These are phyloP conservation scores for Castanospermum australe DNA, from an alignment of 306 rosid species.

Conservation along the genomic window DNA sequence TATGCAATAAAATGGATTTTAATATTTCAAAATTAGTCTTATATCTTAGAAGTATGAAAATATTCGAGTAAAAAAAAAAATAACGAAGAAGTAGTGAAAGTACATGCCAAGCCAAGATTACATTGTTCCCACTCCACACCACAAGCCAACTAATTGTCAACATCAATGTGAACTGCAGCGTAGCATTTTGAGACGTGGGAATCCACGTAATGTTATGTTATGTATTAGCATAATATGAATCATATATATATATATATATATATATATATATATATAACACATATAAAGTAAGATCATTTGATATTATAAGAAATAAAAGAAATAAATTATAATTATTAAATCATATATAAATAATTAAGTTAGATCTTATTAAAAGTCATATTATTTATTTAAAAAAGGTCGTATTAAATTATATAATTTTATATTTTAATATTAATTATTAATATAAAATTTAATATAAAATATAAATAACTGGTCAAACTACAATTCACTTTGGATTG, in stretches of 20 bases:
- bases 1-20: neutral
- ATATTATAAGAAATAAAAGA: too few species aligned
- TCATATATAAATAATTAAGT: too few species aligned
- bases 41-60: too few species aligned
- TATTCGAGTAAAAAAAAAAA: neutral
- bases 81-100: neutral
- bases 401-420: too few species aligned
- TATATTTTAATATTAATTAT: too few species aligned
- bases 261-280: too few species aligned
- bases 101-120: slow-evolving; percentile 21
- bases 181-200: neutral
- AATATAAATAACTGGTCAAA: neutral
- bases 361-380: too few species aligned
- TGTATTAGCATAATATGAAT: neutral
- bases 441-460: too few species aligned
- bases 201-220: neutral
- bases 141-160: neutral
- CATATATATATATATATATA: neutral
- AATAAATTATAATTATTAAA: too few species aligned
- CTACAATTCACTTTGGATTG: neutral
- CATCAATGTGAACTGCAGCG: neutral
- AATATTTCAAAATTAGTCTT: too few species aligned
- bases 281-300: too few species aligned
- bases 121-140: neutral
- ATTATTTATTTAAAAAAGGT: too few species aligned